These are phyloP conservation scores for Erysimum pusillum DNA, from an alignment of 441 rosid species.

Conservation along the genomic window DNA sequence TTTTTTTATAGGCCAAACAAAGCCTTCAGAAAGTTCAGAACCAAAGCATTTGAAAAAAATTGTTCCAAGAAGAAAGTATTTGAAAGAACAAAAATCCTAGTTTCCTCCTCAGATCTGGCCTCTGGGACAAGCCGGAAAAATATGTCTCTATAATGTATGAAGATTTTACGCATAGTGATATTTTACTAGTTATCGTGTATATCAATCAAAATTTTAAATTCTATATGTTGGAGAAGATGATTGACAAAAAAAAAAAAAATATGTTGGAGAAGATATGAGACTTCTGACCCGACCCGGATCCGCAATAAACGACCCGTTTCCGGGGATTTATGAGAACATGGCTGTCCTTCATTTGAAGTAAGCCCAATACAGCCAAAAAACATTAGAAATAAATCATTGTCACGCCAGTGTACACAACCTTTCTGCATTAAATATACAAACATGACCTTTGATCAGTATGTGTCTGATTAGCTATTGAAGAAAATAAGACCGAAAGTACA, in stretches of 20 bases:
- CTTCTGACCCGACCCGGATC: conserved; percentile 9
- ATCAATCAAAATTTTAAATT: neutral
- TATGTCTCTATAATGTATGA: no score
- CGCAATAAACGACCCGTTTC: neutral
- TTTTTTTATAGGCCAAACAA: no score
- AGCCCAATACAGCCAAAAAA: conserved; percentile 18
- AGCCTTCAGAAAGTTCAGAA: no score
- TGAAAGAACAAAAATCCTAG: no score
- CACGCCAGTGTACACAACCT: conserved; percentile 6
- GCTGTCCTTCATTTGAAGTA: neutral
- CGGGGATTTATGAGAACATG: neutral
- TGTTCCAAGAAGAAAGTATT: no score
- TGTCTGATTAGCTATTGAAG: conserved; percentile 33
- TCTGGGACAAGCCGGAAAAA: no score
- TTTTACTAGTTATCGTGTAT: no score
- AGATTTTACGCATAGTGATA: no score
- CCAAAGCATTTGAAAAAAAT: no score
- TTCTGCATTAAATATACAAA: conserved; percentile 4
- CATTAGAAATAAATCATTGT: neutral
- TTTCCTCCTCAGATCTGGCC: no score
- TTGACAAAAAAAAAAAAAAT: no score
- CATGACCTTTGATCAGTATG: neutral
- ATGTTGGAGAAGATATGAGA: neutral
- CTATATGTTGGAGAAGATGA: neutral
- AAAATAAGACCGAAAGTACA: conserved; percentile 42